Evolutionary conservation across 2,329 filamentous ascomycete species (phyloP).

Genomic region (Sporothrix curviconia): DNA sequence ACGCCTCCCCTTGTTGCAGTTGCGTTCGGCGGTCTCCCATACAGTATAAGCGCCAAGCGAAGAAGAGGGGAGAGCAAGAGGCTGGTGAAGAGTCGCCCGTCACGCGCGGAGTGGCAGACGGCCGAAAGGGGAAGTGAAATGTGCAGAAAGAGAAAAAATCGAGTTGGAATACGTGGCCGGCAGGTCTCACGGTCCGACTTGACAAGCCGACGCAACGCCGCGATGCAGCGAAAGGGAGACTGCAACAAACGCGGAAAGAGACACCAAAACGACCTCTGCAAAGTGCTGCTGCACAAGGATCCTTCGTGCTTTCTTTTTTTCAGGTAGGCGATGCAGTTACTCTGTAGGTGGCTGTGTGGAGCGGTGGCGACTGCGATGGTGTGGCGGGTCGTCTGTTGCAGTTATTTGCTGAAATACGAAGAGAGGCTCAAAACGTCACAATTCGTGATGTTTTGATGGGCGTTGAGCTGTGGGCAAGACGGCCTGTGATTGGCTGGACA

Average conservation of each 20-base stretch:
- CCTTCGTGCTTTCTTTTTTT: background rate
- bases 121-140: background rate
- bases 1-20: background rate
- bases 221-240: no score
- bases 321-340: no score
- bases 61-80: background rate
- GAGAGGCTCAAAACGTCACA: background rate
- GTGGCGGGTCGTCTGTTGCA: background rate
- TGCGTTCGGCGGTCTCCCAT: no score
- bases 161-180: background rate
- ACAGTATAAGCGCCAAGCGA: conserved; percentile 3
- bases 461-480: background rate
- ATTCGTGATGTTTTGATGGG: conserved; percentile 7
- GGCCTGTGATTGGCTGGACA: background rate
- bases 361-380: background rate
- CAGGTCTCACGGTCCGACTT: background rate
- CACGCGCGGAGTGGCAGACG: background rate
- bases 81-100: background rate
- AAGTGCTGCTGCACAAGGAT: background rate
- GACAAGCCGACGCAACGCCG: background rate
- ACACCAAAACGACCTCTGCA: background rate
- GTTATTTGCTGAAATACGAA: background rate
- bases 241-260: background rate
- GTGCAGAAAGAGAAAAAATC: background rate
- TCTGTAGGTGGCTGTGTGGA: no score